Percentiles rank a stretch among this genome's conserved stretches.
Conservation (phyloP, 2,329 filamentous ascomycete species). For the Cylindrodendrum hubeiense region DNA sequence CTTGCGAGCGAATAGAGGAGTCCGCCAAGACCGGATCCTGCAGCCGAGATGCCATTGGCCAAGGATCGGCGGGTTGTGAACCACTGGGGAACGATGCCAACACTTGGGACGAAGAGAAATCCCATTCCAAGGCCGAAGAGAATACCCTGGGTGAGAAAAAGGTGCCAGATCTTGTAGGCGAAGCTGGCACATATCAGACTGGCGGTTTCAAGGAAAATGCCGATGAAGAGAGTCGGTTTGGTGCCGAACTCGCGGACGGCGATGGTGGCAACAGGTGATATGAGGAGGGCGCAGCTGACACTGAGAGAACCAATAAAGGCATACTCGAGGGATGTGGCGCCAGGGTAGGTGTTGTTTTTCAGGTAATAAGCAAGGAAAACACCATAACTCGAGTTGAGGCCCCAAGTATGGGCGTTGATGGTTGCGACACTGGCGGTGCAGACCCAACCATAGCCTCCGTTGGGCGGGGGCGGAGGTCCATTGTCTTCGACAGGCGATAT, state of each 20-base stretch:
- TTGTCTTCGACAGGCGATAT: constrained; percentile 27
- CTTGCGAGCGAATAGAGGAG: constrained; percentile 76
- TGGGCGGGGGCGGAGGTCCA: constrained; percentile 57
- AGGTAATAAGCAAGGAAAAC: constrained; percentile 71
- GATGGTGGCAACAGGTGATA: constrained; percentile 76
- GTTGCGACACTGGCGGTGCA: constrained; percentile 54
- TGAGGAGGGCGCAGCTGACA: constrained; percentile 65
- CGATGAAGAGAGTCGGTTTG: constrained; percentile 71
- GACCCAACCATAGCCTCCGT: constrained; percentile 70
- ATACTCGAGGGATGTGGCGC: constrained; percentile 74
- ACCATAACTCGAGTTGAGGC: constrained; percentile 68
- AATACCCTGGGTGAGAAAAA: constrained; percentile 80
- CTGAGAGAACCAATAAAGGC: constrained; percentile 76
- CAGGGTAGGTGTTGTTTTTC: constrained; percentile 70
- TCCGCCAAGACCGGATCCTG: constrained; percentile 82
- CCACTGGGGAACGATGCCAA: constrained; percentile 79
- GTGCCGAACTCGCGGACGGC: constrained; percentile 73
- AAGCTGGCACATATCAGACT: constrained; percentile 80
- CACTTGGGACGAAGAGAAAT: constrained; percentile 77
- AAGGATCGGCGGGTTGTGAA: constrained; percentile 76
- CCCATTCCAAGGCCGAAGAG: constrained; percentile 85
- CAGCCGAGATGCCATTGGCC: constrained; percentile 75
- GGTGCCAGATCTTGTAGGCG: constrained; percentile 76
- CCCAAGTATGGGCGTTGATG: constrained; percentile 81
- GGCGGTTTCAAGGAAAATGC: constrained; percentile 72